Percentiles rank a stretch among this genome's conserved stretches.
Evolutionary conservation across 371 early-diverging fungal genomes (phyloP).

Genomic region (Mortierella sp.): DNA sequence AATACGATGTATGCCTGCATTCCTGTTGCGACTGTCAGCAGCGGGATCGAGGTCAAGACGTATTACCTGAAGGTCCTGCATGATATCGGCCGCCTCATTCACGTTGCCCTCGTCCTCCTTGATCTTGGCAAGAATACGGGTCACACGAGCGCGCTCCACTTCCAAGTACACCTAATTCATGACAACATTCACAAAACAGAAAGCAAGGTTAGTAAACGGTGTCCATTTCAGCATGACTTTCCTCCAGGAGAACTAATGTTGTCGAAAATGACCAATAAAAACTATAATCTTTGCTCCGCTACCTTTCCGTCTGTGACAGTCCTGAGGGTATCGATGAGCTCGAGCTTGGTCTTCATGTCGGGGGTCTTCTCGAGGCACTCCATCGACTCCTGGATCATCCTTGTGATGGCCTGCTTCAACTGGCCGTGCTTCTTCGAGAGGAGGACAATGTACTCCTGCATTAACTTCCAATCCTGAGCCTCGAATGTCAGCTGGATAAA

Average conservation of each 20-base stretch:
- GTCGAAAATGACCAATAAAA: background rate
- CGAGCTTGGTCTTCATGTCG: conserved; percentile 85
- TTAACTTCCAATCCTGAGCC: conserved; percentile 85
- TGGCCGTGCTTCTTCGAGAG: conserved; percentile 97
- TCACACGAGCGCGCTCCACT: conserved; percentile 96
- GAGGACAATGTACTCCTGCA: conserved; percentile 91
- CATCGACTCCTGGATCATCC: conserved; percentile 97
- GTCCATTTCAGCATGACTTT: no score
- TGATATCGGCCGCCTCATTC: conserved; percentile 92
- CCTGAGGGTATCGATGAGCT: conserved; percentile 94
- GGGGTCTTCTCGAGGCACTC: conserved; percentile 87
- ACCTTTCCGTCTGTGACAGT: conserved; percentile 98
- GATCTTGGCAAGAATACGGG: conserved; percentile 89
- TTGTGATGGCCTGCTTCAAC: conserved; percentile 93
- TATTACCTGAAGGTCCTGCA: conserved; percentile 93
- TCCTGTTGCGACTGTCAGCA: background rate
- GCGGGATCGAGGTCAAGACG: background rate
- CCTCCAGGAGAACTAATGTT: background rate
- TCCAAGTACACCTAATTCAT: conserved; percentile 92
- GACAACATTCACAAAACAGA: background rate
- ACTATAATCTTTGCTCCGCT: background rate
- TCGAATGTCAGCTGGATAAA: conserved; percentile 84
- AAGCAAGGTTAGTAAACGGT: background rate
- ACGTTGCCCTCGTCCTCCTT: conserved; percentile 93
- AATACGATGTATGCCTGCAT: background rate